phyloP scores from a whole-genome alignment of 331 rosid genomes.

The Quercus tomentella region DNA sequence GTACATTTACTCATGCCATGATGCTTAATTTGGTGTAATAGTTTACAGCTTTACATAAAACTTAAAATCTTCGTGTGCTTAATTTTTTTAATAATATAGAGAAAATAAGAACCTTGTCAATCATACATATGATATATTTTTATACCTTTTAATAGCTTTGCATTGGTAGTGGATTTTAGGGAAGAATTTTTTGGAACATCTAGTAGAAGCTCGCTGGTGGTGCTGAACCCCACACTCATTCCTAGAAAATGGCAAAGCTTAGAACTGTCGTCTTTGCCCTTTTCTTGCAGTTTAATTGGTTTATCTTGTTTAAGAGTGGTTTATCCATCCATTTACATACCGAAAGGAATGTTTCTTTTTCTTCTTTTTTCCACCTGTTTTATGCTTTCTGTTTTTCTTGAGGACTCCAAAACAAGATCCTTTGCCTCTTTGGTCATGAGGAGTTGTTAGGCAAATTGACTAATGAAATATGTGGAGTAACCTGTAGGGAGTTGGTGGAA shows the following conservation, averaged over 20 bases:
- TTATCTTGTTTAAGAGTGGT: not conserved
- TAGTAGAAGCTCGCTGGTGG: too few relatives aligned
- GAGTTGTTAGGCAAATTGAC: not conserved
- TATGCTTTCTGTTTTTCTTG: not conserved
- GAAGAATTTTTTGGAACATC: not conserved
- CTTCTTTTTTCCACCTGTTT: not conserved
- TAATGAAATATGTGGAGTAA: not conserved
- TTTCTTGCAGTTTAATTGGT: not conserved
- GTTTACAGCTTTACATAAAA: not conserved
- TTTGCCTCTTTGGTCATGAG: not conserved
- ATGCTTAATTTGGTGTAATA: not conserved
- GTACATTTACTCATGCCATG: not conserved
- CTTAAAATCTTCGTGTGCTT: not conserved
- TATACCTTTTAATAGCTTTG: not conserved
- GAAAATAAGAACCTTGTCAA: not conserved
- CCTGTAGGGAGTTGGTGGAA: not conserved
- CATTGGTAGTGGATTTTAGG: not conserved
- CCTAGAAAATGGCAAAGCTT: not conserved
- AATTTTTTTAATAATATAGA: too few relatives aligned
- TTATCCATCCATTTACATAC: not conserved
- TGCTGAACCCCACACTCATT: not conserved
- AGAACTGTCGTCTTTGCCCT: not conserved
- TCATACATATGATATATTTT: not conserved
- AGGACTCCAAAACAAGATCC: not conserved
- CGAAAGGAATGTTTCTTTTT: not conserved